Evolutionary conservation across 2,329 filamentous ascomycete genomes (phyloP).

Genomic region (Talaromyces sp.): DNA sequence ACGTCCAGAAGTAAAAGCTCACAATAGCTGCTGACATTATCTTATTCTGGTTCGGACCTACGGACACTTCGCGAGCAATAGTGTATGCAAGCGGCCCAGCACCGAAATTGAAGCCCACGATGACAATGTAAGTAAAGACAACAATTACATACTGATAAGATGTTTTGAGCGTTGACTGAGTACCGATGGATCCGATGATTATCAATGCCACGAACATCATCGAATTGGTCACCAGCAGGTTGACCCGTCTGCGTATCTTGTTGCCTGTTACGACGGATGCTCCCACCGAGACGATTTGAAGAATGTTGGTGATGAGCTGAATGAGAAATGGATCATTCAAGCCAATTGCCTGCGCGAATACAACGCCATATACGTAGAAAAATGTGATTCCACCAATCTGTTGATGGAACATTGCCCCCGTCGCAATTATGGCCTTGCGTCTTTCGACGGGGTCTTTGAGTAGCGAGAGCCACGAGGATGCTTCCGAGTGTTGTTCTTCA

Average conservation of each 20-base stretch:
- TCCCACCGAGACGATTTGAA: neutral
- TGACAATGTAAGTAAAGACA: neutral
- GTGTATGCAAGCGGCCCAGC: neutral
- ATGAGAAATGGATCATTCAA: neutral
- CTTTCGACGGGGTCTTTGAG: conserved; percentile 1
- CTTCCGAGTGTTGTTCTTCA: neutral
- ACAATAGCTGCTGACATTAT: neutral
- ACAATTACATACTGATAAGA: neutral
- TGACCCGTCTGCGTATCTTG: conserved; percentile 1
- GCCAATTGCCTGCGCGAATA: neutral
- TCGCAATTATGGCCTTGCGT: neutral
- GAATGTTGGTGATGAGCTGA: conserved; percentile 1
- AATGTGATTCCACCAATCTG: conserved; percentile 3
- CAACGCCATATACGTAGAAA: neutral
- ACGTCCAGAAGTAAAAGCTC: neutral
- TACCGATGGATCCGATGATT: neutral
- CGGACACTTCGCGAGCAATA: neutral
- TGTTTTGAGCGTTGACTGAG: neutral
- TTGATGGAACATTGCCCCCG: neutral
- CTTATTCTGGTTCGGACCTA: conserved; percentile 1
- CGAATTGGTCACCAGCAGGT: neutral
- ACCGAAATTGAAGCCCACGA: conserved; percentile 1
- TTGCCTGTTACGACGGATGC: neutral
- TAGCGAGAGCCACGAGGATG: neutral
- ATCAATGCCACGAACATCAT: neutral